Base-by-base conservation (phyloP, 2,329 filamentous ascomycete genomes). In the Cyphellophora europaea region DNA sequence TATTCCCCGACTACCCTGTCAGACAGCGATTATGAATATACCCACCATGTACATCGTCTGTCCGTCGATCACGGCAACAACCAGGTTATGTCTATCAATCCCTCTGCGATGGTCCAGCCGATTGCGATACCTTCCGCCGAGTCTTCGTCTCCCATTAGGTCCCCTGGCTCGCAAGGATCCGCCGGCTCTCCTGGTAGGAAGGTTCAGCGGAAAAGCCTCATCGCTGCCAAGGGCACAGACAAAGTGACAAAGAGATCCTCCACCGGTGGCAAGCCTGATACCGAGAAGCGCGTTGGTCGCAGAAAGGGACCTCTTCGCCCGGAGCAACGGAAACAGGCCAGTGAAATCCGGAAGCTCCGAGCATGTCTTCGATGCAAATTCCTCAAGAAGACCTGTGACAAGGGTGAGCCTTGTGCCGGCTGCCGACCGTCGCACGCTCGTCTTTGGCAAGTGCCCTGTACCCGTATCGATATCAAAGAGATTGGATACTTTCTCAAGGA, bases 401-500 rank as follows among this genome's bases (percentile, higher is more conserved):
- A 93, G 68, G 89, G 89, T 45, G 88, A 95, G 66, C 89, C 89
- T 38, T 96, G 89, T 62, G 83, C 81, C 52, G 89, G 89, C 31
- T 96, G 89, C 67, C 84, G 94, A 65, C 89, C 89, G 33, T 93
- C 88, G 13, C 89, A 96, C 59, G 89, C 89, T 44, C 80, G 89
- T 45, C 71, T 96, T 34, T 96, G 89, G 89, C 88, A 95, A 64
- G 89, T 96, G 29, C 89, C 89, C 42, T 96, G 89, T 70, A 96
- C 89, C 27, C 83, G 89, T 43, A 94, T 95, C 54, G 89, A 95
- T 60, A 96, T 96, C 70, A 95, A 94, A 72, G 89, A 96, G 53
- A 93, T 96, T 53, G 84, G 79, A 28, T 94, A 93, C 62, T 96
- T 96, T 69, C 91, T 95, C 84, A 95, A 95, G 70, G 89, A 95